Percentiles rank a stretch among this genome's conserved stretches.
These are phyloP conservation scores for Podospora sp. DNA, from an alignment of 495 filamentous ascomycete species.

Conservation along the genomic window DNA sequence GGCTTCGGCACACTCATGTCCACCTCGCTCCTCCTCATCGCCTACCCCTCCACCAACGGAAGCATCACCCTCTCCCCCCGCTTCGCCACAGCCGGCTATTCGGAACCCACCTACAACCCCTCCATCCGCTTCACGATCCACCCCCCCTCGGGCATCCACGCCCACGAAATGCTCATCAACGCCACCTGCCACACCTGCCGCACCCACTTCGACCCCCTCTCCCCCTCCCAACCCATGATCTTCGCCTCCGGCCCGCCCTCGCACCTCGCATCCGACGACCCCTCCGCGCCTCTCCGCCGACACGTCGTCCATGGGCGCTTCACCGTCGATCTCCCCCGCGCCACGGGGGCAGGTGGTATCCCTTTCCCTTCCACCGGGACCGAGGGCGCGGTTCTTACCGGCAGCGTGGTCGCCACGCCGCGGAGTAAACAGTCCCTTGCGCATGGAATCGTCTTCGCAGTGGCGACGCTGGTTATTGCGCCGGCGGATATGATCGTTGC, in stretches of 20 bases:
- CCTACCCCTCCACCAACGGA: slow-evolving; percentile 26
- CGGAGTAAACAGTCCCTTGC: slow-evolving; percentile 35
- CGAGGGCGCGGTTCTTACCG: slow-evolving; percentile 29
- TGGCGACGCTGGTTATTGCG: slow-evolving; percentile 55
- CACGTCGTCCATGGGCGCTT: slow-evolving; percentile 60
- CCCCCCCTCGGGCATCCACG: slow-evolving; percentile 25
- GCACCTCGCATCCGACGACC: slow-evolving; percentile 40
- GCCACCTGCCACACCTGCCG: slow-evolving; percentile 54
- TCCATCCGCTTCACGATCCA: slow-evolving; percentile 45
- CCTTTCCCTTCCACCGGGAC: slow-evolving; percentile 7
- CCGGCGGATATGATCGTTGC: slow-evolving; percentile 59
- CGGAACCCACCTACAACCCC: slow-evolving; percentile 51
- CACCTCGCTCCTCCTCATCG: slow-evolving; percentile 31
- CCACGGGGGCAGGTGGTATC: slow-evolving; percentile 43
- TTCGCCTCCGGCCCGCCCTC: slow-evolving; percentile 55
- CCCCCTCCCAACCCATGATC: slow-evolving; percentile 51
- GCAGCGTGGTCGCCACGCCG: slow-evolving; percentile 15
- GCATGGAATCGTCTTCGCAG: slow-evolving; percentile 57
- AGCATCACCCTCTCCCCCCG: slow-evolving; percentile 10
- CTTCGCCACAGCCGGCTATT: slow-evolving; percentile 33
- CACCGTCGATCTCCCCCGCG: slow-evolving; percentile 53
- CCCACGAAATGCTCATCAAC: slow-evolving; percentile 44
- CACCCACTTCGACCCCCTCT: slow-evolving; percentile 38
- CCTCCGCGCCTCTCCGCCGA: slow-evolving; percentile 48
- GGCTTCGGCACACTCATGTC: slow-evolving; percentile 35